Evolutionary conservation across 441 rosid species (phyloP).

Genomic region (Hypseocharis bilobata): DNA sequence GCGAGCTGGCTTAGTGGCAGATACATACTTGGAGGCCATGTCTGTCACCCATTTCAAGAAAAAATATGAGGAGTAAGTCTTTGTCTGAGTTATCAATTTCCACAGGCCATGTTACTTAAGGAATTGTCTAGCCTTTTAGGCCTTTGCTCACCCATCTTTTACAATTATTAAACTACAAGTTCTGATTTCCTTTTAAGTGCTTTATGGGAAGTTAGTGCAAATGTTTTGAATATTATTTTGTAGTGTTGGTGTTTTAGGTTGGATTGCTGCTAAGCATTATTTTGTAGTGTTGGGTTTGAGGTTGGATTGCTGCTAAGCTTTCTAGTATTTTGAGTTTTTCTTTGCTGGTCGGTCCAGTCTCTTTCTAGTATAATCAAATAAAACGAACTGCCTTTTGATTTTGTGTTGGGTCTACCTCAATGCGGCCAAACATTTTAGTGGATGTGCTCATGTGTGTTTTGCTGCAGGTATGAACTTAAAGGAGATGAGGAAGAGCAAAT

Average conservation of each 20-base stretch:
- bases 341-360: no score
- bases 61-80: conserved; percentile 88
- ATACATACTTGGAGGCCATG: conserved; percentile 89
- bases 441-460: conserved; percentile 8
- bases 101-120: background rate
- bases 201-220: no score
- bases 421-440: background rate
- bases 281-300: no score
- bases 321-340: no score
- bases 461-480: conserved; percentile 68
- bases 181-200: no score
- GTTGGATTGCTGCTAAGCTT: no score
- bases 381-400: no score
- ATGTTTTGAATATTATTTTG: no score
- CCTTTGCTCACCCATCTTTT: background rate
- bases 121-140: background rate
- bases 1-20: conserved; percentile 97
- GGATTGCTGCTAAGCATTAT: no score
- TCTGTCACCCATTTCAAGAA: conserved; percentile 88
- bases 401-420: background rate
- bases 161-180: background rate
- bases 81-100: conserved; percentile 5
- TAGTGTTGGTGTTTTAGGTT: no score
- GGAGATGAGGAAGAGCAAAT: conserved; percentile 87
- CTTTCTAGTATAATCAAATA: no score